A percentile compares a stretch with the other conserved stretches of the same genome.
Evolutionary conservation across 108 stramenopile genomes (phyloP).

Genomic region (Skeletonema menzelii): DNA sequence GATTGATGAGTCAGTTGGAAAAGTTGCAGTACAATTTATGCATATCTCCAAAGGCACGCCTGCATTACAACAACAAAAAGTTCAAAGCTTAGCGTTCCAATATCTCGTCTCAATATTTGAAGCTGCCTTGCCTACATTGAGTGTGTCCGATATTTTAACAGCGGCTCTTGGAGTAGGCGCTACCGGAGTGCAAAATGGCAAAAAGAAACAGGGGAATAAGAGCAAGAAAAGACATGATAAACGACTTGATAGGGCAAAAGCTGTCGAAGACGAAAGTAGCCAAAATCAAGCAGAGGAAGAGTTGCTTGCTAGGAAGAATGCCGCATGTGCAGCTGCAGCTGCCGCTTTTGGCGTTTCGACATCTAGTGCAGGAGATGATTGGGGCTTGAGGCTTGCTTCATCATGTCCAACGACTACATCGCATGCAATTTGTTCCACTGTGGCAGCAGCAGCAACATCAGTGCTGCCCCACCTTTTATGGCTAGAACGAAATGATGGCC

Average conservation of each 20-base stretch:
- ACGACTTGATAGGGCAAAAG: conserved; percentile 47
- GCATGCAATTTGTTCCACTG: conserved; percentile 50
- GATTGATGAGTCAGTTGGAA: conserved; percentile 38
- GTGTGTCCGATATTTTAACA: conserved; percentile 61
- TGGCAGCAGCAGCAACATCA: conserved; percentile 54
- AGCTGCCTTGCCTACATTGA: conserved; percentile 56
- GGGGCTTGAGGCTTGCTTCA: conserved; percentile 29
- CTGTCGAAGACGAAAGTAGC: conserved; percentile 19
- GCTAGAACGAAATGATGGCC: conserved; percentile 34
- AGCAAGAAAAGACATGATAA: conserved; percentile 70
- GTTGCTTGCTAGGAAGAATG: conserved; percentile 58
- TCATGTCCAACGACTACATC: conserved; percentile 23
- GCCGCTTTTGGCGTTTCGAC: conserved; percentile 41
- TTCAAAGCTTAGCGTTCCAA: conserved; percentile 44
- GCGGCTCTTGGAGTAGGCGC: conserved; percentile 51
- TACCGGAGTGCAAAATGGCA: conserved; percentile 4
- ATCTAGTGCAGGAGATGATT: conserved; percentile 6
- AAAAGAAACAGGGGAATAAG: conserved; percentile 64
- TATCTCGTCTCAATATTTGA: conserved; percentile 79
- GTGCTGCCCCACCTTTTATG: conserved; percentile 65
- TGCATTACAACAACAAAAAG: conserved; percentile 3
- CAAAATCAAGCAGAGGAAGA: conserved; percentile 51
- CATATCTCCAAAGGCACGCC: conserved; percentile 15
- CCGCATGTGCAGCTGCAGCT: conserved; percentile 57
- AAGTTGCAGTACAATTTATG: conserved; percentile 25